Base-by-base conservation (phyloP, 2,329 filamentous ascomycete species). In the Teratosphaeriaceae sp. region DNA sequence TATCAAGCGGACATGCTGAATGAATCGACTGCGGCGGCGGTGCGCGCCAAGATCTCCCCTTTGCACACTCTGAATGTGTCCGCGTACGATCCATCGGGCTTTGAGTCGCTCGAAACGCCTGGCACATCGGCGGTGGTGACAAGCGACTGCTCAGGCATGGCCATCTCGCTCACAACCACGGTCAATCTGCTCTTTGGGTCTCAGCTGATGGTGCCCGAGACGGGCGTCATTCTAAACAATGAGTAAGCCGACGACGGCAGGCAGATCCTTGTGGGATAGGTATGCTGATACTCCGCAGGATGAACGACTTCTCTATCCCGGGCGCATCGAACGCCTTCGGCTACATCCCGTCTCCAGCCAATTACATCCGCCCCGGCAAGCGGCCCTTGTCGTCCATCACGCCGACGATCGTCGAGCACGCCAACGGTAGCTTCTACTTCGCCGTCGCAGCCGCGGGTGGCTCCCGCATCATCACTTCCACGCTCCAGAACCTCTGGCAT, bases 181-280 rank as follows among this genome's bases (percentile, higher is more conserved):
- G 72, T 96, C 44, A 96, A 96, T 64, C 72, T 92, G 3, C 73
- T 92, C 2, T 97, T 94, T 55, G 90, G 90, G 35, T 83, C 81
- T 21, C 74, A 80, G 16, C 64, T 94, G 50, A 80, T 94, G 65
- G 84, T 90, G 1, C 86, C 88, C 0, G 76, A 83, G 53, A 89
- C 88, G 0, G 89, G 89, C 15, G 75, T 95, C 45, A 86, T 94
- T 43, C 78, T 94, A 70, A 64, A 72, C 62, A 70, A 73, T 49
- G 69, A 69, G 31, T 34, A 20, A 34, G 31, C 15, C n/a, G 31
- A 34, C 27, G 5, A 30, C 15, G 15, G 18, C n/a, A 19, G n/a
- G 4, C 31, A 9, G 5, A 19, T 15, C 20, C 31, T 19, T 5
- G 31, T 33, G 8, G 8, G 15, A 18, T 6, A 19, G 9, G 6